Conservation (phyloP, 2,329 filamentous ascomycete species). For the Ampelomyces quisqualis region DNA sequence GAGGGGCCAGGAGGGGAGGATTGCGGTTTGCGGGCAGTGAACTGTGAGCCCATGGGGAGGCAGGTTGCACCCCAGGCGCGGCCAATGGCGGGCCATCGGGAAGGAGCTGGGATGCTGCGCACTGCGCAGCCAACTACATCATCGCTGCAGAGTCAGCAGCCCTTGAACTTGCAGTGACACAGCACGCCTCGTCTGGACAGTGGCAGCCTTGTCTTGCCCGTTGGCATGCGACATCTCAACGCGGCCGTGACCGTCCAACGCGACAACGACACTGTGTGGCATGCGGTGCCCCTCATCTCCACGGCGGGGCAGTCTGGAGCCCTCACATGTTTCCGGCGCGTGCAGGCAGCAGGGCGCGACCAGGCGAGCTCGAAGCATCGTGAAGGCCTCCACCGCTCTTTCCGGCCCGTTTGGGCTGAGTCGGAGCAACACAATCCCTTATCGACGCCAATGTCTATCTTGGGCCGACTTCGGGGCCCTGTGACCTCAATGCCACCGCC, state of each 20-base stretch:
- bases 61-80: no score
- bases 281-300: conserved; percentile 14
- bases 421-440: conserved; percentile 22
- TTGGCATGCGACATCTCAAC: conserved; percentile 6
- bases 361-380: conserved; percentile 15
- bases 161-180: conserved; percentile 3
- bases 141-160: conserved; percentile 7
- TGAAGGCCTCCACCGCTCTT: conserved; percentile 17
- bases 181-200: conserved; percentile 4
- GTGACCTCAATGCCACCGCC: conserved; percentile 1
- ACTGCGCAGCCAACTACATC: no score
- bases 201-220: conserved; percentile 7
- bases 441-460: conserved; percentile 30
- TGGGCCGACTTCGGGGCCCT: conserved; percentile 37
- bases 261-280: conserved; percentile 18
- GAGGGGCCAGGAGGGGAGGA: not conserved
- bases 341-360: conserved; percentile 2
- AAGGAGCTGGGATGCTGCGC: conserved; percentile 9
- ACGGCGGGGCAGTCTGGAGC: conserved; percentile 23
- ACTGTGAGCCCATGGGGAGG: no score
- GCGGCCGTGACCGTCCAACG: conserved; percentile 12
- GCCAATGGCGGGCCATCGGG: conserved; percentile 32
- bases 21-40: not conserved
- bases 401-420: conserved; percentile 10
- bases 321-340: conserved; percentile 2